Evolutionary conservation across 2,329 filamentous ascomycete species (phyloP), one percentile per base, ranked within the genome.

Genomic region (Grosmannia serpens): DNA sequence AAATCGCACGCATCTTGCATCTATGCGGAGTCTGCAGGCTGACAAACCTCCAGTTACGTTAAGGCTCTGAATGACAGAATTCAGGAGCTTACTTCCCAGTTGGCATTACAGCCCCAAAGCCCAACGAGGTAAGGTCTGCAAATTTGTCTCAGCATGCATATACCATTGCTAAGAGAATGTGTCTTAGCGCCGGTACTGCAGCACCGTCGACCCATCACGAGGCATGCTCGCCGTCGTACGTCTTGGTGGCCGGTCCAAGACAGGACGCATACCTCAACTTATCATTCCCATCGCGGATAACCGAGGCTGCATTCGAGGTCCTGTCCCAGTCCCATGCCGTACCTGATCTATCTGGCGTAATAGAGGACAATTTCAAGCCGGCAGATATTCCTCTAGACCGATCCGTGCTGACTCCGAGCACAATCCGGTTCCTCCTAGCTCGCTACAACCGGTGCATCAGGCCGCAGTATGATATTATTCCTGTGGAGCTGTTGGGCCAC

Each of bases 391-490:
- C 27, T 15, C 53, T 55, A 2, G 55, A 56, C n/a, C 26, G 27
- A n/a, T 41, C 56, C 5, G 27, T 53, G 6, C 24, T 58, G 26
- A 53, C 56, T 15, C 56, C 56, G 11, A 58, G 56, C 33, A 41
- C 49, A 15, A 51, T 53, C 10, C 49, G 56, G 1, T 58, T 53
- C n/a, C 50, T 58, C 3, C 50, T 58, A 35, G 49, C 49, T 1
- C 33, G 41, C 5, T 58, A 58, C 22, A 58, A 50, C 47, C 50
- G 50, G 24, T 53, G 50, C 49, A 58, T 58, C 17, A 38, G 35
- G 24, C 56, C 56, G 13, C 56, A 58, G 50, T 58, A 24, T 10
- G 56, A 58, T 17, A 22, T 58, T 20, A 7, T 58, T 15, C 56
- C 56, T 1, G 15, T 10, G 11, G 49, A 53, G 2, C 24, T 58